Percentiles rank a stretch among this genome's conserved stretches.
Conservation (phyloP, 805 yeast genomes). For the Kodamaea nitidulidarum region DNA sequence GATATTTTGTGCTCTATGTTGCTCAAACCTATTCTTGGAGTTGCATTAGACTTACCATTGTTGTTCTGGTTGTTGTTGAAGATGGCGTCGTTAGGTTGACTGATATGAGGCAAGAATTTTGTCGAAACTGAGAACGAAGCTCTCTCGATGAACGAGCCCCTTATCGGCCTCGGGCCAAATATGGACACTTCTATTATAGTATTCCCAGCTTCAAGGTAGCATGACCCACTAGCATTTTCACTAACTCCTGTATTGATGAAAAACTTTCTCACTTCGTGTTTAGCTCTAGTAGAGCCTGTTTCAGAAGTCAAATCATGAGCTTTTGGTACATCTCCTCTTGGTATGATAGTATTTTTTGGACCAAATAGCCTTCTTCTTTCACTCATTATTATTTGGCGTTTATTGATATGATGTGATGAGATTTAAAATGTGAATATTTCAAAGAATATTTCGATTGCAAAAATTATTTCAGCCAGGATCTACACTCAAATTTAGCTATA, state of each 20-base stretch:
- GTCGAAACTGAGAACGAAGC: slow-evolving; percentile 64
- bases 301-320: neutral
- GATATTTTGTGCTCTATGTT: slow-evolving; percentile 45
- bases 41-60: slow-evolving; percentile 10
- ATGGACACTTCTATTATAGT: slow-evolving; percentile 65
- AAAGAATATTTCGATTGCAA: too few relatives aligned
- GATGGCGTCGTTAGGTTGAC: slow-evolving; percentile 34
- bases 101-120: slow-evolving; percentile 47
- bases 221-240: slow-evolving; percentile 75
- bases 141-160: slow-evolving; percentile 64
- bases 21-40: slow-evolving; percentile 29
- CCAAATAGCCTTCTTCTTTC: slow-evolving; percentile 89
- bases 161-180: slow-evolving; percentile 85
- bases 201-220: slow-evolving; percentile 66
- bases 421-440: neutral
- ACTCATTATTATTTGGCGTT: slow-evolving; percentile 13
- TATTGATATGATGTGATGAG: slow-evolving; percentile 7
- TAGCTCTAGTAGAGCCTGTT: slow-evolving; percentile 10
- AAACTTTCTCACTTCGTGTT: slow-evolving; percentile 35
- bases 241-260: slow-evolving; percentile 64
- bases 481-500: too few relatives aligned
- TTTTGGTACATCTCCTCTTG: slow-evolving; percentile 9
- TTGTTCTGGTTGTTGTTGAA: slow-evolving; percentile 21
- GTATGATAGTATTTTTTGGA: slow-evolving; percentile 58
- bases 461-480: too few relatives aligned